Evolutionary conservation across 2,329 filamentous ascomycete species (phyloP), one percentile per base, ranked within the genome.

Genomic region (Fusarium mundagurra): DNA sequence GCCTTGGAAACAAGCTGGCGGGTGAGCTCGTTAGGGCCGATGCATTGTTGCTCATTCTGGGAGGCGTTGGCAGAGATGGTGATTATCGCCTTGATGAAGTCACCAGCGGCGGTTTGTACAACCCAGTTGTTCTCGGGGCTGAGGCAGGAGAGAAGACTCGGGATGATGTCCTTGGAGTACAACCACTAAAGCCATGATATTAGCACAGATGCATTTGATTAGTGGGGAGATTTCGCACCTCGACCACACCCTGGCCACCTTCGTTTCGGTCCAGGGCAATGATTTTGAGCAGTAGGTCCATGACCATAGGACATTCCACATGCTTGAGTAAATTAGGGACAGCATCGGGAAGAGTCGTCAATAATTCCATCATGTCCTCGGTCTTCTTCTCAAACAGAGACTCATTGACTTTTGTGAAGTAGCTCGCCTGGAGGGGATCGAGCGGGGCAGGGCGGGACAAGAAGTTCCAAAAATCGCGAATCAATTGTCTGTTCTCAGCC

Each of bases 391-490:
- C 96, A 64, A 99, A 92, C 27, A 99, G 86, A n/a, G 94, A 93
- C 85, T 99, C 96, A 83, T 98, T 98, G 80, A 99, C 95, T 82
- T 98, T 99, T 63, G 96, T 98, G 82, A 99, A 99, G 82, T 99
- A 99, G 80, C 95, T 95, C 24, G 96, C 96, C 84, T 98, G 96
- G 11, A 98, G 88, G 43, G 96, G 93, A 81, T 98, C 96, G 63
- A 99, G 89, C 6, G 96, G 94, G 17, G 94, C 89, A n/a, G 94
- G 90, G 63, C 92, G 90, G 81, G 93, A 93, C 77, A 99, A 84
- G 82, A 98, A 99, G 54, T 91, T 87, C 96, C 96, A 99, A 83
- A 99, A 98, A 75, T 92, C 90, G 78, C 91, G 91, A 76, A 99
- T 85, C 70, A 95, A 88, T 50, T 90, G 86, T 63, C 92, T 92